Conservation (phyloP, 208 protist species). For the Trichomonas vaginalis region DNA sequence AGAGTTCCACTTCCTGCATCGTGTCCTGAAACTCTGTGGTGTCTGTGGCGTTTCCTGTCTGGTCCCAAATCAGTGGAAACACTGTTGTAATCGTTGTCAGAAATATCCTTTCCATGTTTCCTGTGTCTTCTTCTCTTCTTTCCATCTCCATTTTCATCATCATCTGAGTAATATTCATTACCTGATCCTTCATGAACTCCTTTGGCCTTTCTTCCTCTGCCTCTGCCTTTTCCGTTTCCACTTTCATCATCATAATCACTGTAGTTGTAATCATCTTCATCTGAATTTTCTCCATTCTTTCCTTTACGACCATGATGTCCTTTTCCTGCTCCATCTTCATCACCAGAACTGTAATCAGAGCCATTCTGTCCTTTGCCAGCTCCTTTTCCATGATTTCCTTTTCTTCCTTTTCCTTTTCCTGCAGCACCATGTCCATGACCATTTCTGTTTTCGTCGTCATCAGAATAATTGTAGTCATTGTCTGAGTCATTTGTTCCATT, state of each 20-base stretch:
- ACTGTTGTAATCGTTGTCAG: background rate
- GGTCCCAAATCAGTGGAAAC: background rate
- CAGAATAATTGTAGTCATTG: background rate
- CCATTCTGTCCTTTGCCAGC: background rate
- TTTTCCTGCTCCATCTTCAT: background rate
- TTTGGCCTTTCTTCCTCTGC: background rate
- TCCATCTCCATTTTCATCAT: background rate
- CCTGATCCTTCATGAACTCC: background rate
- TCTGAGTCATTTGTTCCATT: background rate
- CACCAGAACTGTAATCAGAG: background rate
- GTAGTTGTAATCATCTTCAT: background rate
- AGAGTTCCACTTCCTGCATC: background rate
- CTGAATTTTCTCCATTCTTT: background rate
- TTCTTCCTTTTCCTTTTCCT: background rate
- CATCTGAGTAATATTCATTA: background rate
- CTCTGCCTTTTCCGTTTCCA: background rate
- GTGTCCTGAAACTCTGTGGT: background rate
- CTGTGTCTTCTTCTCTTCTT: background rate
- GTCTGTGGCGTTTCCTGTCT: background rate
- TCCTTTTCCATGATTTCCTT: background rate
- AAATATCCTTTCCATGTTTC: background rate
- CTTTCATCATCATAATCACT: background rate
- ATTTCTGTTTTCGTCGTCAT: background rate
- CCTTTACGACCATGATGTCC: background rate
- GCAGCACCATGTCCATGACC: background rate